Evolutionary conservation across 2,329 filamentous ascomycete genomes (phyloP), one percentile per base, ranked within the genome.

Genomic region (Tolypocladium endophyticum): DNA sequence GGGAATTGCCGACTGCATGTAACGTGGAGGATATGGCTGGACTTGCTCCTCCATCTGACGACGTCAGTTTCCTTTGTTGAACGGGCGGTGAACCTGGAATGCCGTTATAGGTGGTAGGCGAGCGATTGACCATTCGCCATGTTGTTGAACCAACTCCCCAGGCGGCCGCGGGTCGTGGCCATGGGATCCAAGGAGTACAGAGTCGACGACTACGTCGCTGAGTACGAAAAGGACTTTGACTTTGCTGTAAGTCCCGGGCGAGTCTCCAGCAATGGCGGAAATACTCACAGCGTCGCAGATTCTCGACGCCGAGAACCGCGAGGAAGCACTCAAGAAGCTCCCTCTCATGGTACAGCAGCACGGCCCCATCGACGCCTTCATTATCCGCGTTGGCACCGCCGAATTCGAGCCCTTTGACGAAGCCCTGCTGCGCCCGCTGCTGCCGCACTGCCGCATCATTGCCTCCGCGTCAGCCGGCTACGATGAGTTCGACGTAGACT

Each of bases 391-490:
- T 73, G 79, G 78, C 14, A 78, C 77, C 2, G 69, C 70, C 12
- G 75, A 77, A 0, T 81, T 76, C 58, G 77, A 80, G 58, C 79
- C 79, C 0, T 80, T 82, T 59, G 73, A 81, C 60, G 69, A 73
- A n/a, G 75, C 73, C 4, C 65, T 82, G 4, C 69, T 81, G 2
- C 58, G 61, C 6, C 64, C 69, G 3, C 69, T 81, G 14, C 61
- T 70, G 1, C 78, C 79, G 0, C 58, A 70, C 23, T 79, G 75
- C 59, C 72, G 74, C 58, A 76, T 81, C 59, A 75, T 81, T 38
- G 68, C 72, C 4, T 81, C 79, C 0, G 76, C 75, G 1, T 75
- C 74, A 36, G 78, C 78, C 0, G 79, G 79, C 0, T 81, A 74
- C 66, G 76, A 80, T 60, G 75, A 79, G 62, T 77, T 79, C 45